Evolutionary conservation across 225 moss, liverwort and hornwort species (phyloP), one percentile per base, ranked within the genome.

Genomic region (Polytrichum commune): DNA sequence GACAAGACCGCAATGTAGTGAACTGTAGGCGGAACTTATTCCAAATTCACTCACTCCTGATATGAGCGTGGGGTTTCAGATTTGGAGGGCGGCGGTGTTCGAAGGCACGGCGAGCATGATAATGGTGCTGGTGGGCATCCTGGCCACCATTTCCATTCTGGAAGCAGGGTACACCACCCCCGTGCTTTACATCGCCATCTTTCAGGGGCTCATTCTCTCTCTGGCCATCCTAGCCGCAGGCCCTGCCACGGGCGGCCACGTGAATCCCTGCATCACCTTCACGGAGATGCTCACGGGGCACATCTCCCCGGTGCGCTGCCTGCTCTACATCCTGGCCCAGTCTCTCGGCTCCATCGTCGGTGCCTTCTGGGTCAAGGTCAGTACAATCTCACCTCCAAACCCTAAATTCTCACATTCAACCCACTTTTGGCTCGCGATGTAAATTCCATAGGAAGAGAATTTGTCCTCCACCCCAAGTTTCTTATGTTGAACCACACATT

Each of bases 251-350:
- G 89, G 86, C 6, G 89, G 89, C 1, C 89, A 89, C 29, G 71
- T 89, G 18, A 84, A 76, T 69, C 86, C 84, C 0, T 24, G 28
- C 73, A 78, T 89, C 65, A 75, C 86, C 5, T 86, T 84, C 72
- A 64, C 86, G 1, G 83, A 80, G 54, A 63, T 62, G 27, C 83
- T 89, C 18, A 84, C 86, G 1, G 86, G 84, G 5, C 89, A 86
- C 62, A 65, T 77, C 18, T 70, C 84, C 1, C 75, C 79, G 0
- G 35, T 62, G 0, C 81, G 86, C 22, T 76, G 64, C 0, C 1
- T 28, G 22, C 84, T 89, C 19, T 89, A 89, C 77, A 56, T 89
- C 35, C 0, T 19, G 1, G 71, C 20, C 67, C 89, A 89, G 29
- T 60, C 56, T 9, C 35, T 79, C n/a, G 89, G 89, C 64, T 74